A percentile compares a stretch with the other conserved stretches of the same genome.
These are phyloP conservation scores for Fusarium subglutinans DNA, from an alignment of 2,329 filamentous ascomycete species.

Conservation along the genomic window DNA sequence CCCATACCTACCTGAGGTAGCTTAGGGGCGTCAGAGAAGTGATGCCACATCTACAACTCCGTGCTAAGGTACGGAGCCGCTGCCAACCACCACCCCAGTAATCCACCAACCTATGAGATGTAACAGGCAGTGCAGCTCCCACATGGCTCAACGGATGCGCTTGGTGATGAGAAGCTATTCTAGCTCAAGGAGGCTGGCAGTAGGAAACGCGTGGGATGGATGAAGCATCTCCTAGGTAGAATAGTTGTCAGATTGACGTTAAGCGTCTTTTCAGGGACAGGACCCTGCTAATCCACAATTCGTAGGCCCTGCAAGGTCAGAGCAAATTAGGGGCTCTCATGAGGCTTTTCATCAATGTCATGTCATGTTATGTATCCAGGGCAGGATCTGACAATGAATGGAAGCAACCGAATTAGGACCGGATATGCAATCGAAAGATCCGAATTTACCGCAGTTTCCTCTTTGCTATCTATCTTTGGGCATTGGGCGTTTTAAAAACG, in stretches of 20 bases:
- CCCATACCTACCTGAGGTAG: not conserved
- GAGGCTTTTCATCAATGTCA: constrained; percentile 17
- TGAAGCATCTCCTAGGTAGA: constrained; percentile 8
- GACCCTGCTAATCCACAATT: constrained; percentile 9
- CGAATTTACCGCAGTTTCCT: constrained; percentile 25
- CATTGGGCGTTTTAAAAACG: constrained; percentile 25
- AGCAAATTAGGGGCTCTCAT: constrained; percentile 11
- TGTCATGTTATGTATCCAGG: not conserved
- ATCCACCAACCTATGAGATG: constrained; percentile 32
- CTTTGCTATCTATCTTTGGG: constrained; percentile 6
- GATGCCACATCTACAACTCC: not conserved
- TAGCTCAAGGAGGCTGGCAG: constrained; percentile 9
- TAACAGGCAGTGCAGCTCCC: constrained; percentile 13
- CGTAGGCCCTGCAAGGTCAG: not conserved
- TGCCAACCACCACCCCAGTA: constrained; percentile 33
- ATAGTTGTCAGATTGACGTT: not conserved
- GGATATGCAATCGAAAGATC: constrained; percentile 23
- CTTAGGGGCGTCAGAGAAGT: constrained; percentile 6
- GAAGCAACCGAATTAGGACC: constrained; percentile 26
- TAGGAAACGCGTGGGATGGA: constrained; percentile 15
- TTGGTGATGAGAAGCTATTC: constrained; percentile 17
- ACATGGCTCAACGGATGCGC: constrained; percentile 33
- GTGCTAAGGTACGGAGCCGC: constrained; percentile 37
- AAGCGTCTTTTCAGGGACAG: not conserved
- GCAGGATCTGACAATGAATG: constrained; percentile 17